phyloP scores from a whole-genome alignment of 2,329 filamentous ascomycete species.

The Zarea fungicola region DNA sequence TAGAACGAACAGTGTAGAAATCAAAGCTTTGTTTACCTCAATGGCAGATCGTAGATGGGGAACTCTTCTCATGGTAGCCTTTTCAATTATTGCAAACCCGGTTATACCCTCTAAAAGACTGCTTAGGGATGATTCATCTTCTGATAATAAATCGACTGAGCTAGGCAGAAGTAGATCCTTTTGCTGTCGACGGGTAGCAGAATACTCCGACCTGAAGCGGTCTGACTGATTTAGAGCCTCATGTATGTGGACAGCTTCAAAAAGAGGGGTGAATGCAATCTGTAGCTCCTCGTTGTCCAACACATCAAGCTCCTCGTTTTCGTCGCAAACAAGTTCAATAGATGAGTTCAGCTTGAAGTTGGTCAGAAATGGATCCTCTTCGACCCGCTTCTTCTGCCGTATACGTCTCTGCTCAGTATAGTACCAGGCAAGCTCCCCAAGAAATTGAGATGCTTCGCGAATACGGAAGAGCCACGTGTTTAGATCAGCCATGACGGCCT shows the following conservation, averaged over 20 bases:
- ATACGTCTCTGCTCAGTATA: constrained; percentile 84
- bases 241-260: constrained; percentile 94
- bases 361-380: constrained; percentile 67
- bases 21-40: constrained; percentile 59
- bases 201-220: constrained; percentile 85
- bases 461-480: constrained; percentile 97
- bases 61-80: constrained; percentile 81
- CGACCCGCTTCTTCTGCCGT: constrained; percentile 76
- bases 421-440: constrained; percentile 95
- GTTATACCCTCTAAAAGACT: constrained; percentile 89
- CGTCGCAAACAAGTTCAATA: constrained; percentile 91
- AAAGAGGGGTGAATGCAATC: constrained; percentile 89
- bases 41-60: constrained; percentile 75
- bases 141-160: constrained; percentile 69
- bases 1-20: not conserved
- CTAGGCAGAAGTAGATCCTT: constrained; percentile 83
- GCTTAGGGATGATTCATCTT: constrained; percentile 82
- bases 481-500: constrained; percentile 93
- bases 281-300: constrained; percentile 92
- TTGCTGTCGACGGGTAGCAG: constrained; percentile 82
- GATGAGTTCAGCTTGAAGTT: constrained; percentile 93
- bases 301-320: constrained; percentile 92
- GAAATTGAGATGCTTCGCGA: constrained; percentile 89
- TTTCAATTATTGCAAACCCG: constrained; percentile 94
- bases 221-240: constrained; percentile 90